Percentiles rank a stretch among this genome's conserved stretches.
Conservation (phyloP, 2,329 filamentous ascomycete genomes). For the Botrytis galanthina region DNA sequence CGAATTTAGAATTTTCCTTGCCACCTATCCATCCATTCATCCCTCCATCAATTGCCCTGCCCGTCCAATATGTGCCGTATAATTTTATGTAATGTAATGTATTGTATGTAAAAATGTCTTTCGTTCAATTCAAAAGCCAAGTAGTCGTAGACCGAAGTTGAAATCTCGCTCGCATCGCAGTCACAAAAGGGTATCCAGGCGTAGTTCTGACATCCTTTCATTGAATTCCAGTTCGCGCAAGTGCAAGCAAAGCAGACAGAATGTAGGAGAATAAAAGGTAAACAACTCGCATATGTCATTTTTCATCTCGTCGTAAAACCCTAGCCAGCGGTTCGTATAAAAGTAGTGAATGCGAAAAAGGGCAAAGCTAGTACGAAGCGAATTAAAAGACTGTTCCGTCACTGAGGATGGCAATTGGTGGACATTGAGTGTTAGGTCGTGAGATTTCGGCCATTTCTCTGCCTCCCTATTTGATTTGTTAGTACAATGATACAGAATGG, state of each 20-base stretch:
- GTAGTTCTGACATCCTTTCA: background rate
- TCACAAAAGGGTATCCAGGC: conserved; percentile 17
- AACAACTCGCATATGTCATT: conserved; percentile 11
- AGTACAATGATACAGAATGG: conserved; percentile 14
- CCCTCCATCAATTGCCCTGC: background rate
- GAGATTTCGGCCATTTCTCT: conserved; percentile 95
- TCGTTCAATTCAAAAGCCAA: background rate
- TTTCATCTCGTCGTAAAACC: conserved; percentile 18
- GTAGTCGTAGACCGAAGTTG: conserved; percentile 9
- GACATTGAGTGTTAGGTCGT: conserved; percentile 79
- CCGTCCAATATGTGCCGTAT: conserved; percentile 7
- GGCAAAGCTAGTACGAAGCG: conserved; percentile 5
- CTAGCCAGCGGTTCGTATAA: conserved; percentile 11
- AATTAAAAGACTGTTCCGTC: conserved; percentile 90
- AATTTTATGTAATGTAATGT: conserved; percentile 8
- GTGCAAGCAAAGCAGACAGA: conserved; percentile 3
- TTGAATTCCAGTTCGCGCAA: background rate
- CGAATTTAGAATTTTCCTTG: conserved; percentile 4
- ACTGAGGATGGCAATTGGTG: conserved; percentile 92
- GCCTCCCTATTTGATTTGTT: conserved; percentile 62
- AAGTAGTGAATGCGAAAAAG: conserved; percentile 9
- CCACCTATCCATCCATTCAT: conserved; percentile 7
- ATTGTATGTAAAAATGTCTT: conserved; percentile 3
- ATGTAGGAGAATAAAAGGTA: conserved; percentile 4
- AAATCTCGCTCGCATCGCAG: conserved; percentile 13